These are phyloP conservation scores for Mycena metata DNA, from an alignment of 768 basidiomycete species.

Conservation along the genomic window DNA sequence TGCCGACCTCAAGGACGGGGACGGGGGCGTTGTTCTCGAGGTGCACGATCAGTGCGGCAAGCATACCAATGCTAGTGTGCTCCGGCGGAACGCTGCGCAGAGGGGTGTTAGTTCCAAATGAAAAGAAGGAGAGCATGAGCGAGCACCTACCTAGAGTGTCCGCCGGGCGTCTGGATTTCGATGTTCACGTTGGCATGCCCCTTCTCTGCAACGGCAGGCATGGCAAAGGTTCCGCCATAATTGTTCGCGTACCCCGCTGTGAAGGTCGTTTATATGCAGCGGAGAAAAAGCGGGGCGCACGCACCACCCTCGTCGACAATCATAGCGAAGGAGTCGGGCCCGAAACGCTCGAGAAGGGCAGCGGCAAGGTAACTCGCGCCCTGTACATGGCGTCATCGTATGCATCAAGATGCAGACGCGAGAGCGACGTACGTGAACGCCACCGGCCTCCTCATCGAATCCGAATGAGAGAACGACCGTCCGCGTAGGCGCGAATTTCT, in stretches of 20 bases:
- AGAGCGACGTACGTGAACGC: too few species aligned
- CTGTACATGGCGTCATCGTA: slow-evolving; percentile 39
- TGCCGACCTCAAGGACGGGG: slow-evolving; percentile 51
- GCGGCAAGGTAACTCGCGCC: slow-evolving; percentile 54
- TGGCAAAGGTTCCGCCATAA: slow-evolving; percentile 55
- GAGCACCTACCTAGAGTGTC: slow-evolving; percentile 74
- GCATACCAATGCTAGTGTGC: slow-evolving; percentile 65
- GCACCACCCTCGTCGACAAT: slow-evolving; percentile 73
- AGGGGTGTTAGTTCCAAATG: too few species aligned
- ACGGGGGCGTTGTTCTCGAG: slow-evolving; percentile 69
- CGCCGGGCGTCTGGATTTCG: slow-evolving; percentile 64
- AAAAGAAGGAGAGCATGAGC: too few species aligned
- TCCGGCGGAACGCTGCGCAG: slow-evolving; percentile 32
- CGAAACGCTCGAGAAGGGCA: slow-evolving; percentile 62
- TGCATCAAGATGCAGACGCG: too few species aligned
- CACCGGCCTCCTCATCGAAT: too few species aligned
- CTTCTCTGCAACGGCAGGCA: slow-evolving; percentile 64
- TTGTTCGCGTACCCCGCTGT: slow-evolving; percentile 26
- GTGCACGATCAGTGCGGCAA: slow-evolving; percentile 64
- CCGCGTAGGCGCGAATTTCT: too few species aligned
- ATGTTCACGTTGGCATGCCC: slow-evolving; percentile 58
- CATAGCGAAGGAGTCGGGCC: slow-evolving; percentile 65
- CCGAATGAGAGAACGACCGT: too few species aligned
- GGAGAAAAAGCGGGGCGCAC: neutral
- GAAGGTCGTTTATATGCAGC: too few species aligned